A percentile compares a stretch with the other conserved stretches of the same genome.
Evolutionary conservation across 2,329 filamentous ascomycete genomes (phyloP).

Genomic region (Diplocarpon mali): DNA sequence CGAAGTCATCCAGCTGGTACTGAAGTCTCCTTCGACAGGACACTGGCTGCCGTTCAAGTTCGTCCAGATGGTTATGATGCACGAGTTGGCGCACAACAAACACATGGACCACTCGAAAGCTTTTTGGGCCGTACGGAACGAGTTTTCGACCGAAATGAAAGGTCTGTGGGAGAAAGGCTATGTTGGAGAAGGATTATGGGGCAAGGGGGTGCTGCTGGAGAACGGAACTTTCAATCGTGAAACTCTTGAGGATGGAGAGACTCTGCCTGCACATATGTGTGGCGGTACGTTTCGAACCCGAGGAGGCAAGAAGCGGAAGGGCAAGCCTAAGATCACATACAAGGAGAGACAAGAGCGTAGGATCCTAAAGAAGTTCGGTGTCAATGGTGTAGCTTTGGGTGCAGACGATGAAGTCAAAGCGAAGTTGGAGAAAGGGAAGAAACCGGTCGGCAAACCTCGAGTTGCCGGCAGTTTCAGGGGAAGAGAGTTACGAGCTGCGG

Average conservation of each 20-base stretch:
- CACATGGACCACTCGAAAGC: constrained; percentile 81
- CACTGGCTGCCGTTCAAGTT: constrained; percentile 73
- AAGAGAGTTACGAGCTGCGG: constrained; percentile 48
- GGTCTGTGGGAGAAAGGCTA: constrained; percentile 59
- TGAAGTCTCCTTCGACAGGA: constrained; percentile 52
- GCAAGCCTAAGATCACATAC: constrained; percentile 32
- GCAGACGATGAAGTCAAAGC: constrained; percentile 47
- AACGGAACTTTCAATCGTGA: constrained; percentile 49
- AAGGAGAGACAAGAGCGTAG: constrained; percentile 37
- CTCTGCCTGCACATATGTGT: constrained; percentile 61
- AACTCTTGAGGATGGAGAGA: constrained; percentile 40
- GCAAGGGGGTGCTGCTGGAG: constrained; percentile 51
- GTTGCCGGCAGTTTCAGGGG: constrained; percentile 50
- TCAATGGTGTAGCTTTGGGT: constrained; percentile 26
- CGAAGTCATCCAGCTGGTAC: constrained; percentile 75
- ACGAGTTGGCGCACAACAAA: constrained; percentile 71
- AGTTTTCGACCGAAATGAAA: constrained; percentile 61
- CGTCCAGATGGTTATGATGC: constrained; percentile 94
- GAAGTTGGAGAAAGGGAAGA: constrained; percentile 36
- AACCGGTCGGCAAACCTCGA: constrained; percentile 41
- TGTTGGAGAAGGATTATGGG: constrained; percentile 77
- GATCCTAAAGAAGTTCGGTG: constrained; percentile 49
- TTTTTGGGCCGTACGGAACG: constrained; percentile 72
- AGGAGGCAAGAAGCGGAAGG: constrained; percentile 38
- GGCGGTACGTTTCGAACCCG: constrained; percentile 65